Percentiles rank a stretch among this genome's conserved stretches.
Evolutionary conservation across 179 eudicot genomes (phyloP).

Genomic region (Silene noctiflora): DNA sequence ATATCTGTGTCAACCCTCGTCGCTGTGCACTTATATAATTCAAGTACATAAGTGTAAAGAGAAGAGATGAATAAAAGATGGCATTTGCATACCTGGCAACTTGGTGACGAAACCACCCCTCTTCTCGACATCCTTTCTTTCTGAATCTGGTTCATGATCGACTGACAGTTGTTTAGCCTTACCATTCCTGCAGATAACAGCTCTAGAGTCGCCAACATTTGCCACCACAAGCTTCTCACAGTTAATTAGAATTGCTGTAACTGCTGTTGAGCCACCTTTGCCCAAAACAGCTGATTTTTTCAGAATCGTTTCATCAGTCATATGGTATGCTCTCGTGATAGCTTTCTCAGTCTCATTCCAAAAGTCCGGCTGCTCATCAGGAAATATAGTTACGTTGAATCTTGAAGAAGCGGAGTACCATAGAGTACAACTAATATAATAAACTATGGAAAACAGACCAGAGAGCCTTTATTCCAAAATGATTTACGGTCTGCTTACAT

Average conservation of each 20-base stretch:
- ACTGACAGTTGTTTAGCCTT: constrained; percentile 54
- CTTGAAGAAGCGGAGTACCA: no score
- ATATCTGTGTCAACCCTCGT: not conserved
- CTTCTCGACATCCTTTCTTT: constrained; percentile 53
- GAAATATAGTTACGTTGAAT: not conserved
- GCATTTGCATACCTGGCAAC: constrained; percentile 50
- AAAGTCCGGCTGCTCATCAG: constrained; percentile 40
- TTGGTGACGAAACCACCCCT: constrained; percentile 76
- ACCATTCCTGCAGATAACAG: constrained; percentile 54
- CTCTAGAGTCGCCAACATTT: constrained; percentile 72
- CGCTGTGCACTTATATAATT: no score
- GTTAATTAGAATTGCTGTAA: constrained; percentile 62
- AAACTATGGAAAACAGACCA: no score
- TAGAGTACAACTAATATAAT: no score
- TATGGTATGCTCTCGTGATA: constrained; percentile 48
- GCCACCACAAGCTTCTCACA: constrained; percentile 62
- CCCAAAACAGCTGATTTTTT: constrained; percentile 56
- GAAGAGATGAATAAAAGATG: no score
- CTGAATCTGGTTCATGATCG: constrained; percentile 66
- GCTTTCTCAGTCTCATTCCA: constrained; percentile 61
- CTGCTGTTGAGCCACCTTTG: constrained; percentile 76
- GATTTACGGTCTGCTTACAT: no score
- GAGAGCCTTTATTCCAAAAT: no score
- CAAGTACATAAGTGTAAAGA: no score
- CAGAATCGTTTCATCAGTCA: constrained; percentile 36